A percentile compares a stretch with the other conserved stretches of the same genome.
Evolutionary conservation across 1,284 basidiomycete species (phyloP).

Genomic region (Melanopsichium pennsylvanicum): DNA sequence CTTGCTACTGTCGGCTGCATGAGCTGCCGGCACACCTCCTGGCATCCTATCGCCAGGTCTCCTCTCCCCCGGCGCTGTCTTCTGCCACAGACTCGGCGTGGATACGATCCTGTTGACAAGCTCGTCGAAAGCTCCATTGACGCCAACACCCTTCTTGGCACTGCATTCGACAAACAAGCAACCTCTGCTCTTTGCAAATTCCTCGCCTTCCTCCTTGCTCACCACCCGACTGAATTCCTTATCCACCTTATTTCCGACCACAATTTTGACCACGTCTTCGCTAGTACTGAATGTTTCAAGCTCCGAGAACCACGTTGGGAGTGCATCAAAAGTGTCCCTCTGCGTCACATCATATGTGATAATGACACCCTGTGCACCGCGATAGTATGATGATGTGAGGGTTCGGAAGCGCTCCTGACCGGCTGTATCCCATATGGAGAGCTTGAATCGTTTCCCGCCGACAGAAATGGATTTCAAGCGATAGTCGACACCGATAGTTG

Average conservation of each 20-base stretch:
- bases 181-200: slow-evolving; percentile 81
- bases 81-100: slow-evolving; percentile 59
- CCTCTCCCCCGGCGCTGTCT: slow-evolving; percentile 48
- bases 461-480: slow-evolving; percentile 69
- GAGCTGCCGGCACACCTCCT: slow-evolving; percentile 57
- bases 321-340: slow-evolving; percentile 86
- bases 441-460: slow-evolving; percentile 69
- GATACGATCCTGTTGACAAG: slow-evolving; percentile 62
- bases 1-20: slow-evolving; percentile 48
- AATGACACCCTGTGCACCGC: slow-evolving; percentile 92
- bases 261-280: slow-evolving; percentile 85
- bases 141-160: slow-evolving; percentile 61
- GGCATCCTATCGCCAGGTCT: slow-evolving; percentile 64
- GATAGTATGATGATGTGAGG: slow-evolving; percentile 88
- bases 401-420: slow-evolving; percentile 72
- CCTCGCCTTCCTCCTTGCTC: slow-evolving; percentile 77
- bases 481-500: slow-evolving; percentile 80
- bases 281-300: slow-evolving; percentile 84
- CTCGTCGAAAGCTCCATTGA: slow-evolving; percentile 62
- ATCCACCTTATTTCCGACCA: slow-evolving; percentile 94
- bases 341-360: slow-evolving; percentile 94
- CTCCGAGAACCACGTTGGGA: slow-evolving; percentile 91
- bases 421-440: slow-evolving; percentile 70
- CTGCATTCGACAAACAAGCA: slow-evolving; percentile 83
- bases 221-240: slow-evolving; percentile 89